Evolutionary conservation across 2,329 filamentous ascomycete species (phyloP), one percentile per base, ranked within the genome.

Genomic region (Arthrinium puccinioides): DNA sequence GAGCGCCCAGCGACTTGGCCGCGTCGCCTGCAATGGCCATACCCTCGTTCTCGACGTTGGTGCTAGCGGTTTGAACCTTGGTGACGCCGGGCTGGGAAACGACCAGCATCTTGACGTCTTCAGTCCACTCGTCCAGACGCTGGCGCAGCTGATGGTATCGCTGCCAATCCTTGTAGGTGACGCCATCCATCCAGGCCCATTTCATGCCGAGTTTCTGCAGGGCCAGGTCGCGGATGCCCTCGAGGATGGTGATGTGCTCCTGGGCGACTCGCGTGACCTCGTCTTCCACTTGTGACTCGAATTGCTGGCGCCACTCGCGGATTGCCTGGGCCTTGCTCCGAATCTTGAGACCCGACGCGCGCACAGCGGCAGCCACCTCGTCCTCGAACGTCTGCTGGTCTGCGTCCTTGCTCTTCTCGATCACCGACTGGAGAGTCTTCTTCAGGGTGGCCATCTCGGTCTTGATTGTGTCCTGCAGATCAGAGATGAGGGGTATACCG

Each of bases 151-250:
- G 79, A 58, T 97, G 88, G 55, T 95, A 98, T 58, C 90, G 92
- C 42, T 83, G 79, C 92, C 92, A 98, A 59, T 98, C 88, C 59
- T 94, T 89, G 70, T 98, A 96, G 2, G 90, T 94, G 43, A 98
- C 77, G 21, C 87, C 87, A 40, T 97, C 88, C 65, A 88, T 92
- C 82, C 87, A 94, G 10, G 90, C 88, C 89, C 92, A 98, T 54
- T 76, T 78, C 79, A 94, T 90, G 39, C 89, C 89, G 37, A 96
- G 87, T 57, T 94, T 87, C 56, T 94, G 87, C 23, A 96, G 72
- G 6, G 88, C 87, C 24, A 95, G 70, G 50, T 89, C 84, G 28
- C 86, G 79, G 42, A 92, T 89, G 53, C 79, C 77, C 45, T 90
- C 84, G 21, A 96, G 74, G 13, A 94, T 87, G 53, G 82, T 75